Base-by-base conservation (phyloP, 768 basidiomycete genomes). In the Kwoniella heveanensis region DNA sequence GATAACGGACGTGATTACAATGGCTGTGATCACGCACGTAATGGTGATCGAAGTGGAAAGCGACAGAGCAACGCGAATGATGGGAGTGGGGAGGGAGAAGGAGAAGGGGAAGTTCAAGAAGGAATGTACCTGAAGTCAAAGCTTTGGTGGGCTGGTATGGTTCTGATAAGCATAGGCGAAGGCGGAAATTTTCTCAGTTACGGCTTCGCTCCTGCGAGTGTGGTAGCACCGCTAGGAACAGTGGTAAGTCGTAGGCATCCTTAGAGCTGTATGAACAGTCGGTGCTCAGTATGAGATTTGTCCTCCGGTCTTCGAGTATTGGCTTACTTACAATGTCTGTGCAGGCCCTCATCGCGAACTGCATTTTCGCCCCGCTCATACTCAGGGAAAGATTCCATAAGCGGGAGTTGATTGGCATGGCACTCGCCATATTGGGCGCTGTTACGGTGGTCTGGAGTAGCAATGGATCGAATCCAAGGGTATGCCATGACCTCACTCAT, bases 261-360 rank as follows among this genome's bases (percentile, higher is more conserved):
- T n/a, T n/a, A n/a, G n/a, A n/a, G n/a, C n/a, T n/a, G n/a, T n/a
- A n/a, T n/a, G n/a, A n/a, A n/a, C n/a, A n/a, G n/a, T n/a, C n/a
- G n/a, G n/a, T n/a, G n/a, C n/a, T n/a, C n/a, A n/a, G n/a, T n/a
- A n/a, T n/a, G n/a, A n/a, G n/a, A n/a, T n/a, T n/a, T n/a, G n/a
- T n/a, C n/a, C n/a, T n/a, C n/a, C n/a, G n/a, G n/a, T n/a, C n/a
- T n/a, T n/a, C n/a, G n/a, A n/a, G n/a, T n/a, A n/a, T n/a, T n/a
- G n/a, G n/a, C n/a, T n/a, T n/a, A n/a, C n/a, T n/a, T n/a, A n/a
- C n/a, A n/a, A n/a, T n/a, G n/a, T n/a, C n/a, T n/a, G n/a, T n/a
- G n/a, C 90, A 92, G 79, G 92, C 92, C 1, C 83, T 97, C n/a
- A 87, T 95, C 63, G 91, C 95, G 15, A 98, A 98, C 78, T 97